Conservation (phyloP, 169 alveolate species). For the Amoebophrya sp. region DNA sequence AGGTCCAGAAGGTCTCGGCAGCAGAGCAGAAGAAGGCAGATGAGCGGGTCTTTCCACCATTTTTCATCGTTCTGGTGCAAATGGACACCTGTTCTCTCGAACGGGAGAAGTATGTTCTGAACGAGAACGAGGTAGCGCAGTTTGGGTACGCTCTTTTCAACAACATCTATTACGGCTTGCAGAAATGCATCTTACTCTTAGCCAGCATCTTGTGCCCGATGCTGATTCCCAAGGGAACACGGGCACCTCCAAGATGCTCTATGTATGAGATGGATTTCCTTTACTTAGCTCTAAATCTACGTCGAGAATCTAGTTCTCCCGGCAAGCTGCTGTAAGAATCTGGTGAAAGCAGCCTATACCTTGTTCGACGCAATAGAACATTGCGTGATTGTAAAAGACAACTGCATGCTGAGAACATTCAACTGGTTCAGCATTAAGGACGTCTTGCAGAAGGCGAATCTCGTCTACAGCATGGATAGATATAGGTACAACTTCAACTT, state of each 20-base stretch:
- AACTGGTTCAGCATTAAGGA: slow-evolving; percentile 5
- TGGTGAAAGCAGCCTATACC: slow-evolving; percentile 13
- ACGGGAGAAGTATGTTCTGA: background rate
- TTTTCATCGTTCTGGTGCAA: slow-evolving; percentile 5
- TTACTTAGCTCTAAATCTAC: too few relatives aligned
- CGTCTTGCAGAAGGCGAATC: background rate
- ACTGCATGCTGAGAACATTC: slow-evolving; percentile 14
- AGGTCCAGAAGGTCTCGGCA: background rate
- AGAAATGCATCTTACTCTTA: too few relatives aligned
- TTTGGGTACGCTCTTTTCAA: background rate
- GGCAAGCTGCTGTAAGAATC: background rate
- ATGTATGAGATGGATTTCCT: too few relatives aligned
- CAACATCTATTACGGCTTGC: too few relatives aligned
- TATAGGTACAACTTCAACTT: background rate
- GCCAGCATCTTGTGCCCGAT: too few relatives aligned
- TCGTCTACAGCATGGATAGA: background rate
- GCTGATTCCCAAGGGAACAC: too few relatives aligned
- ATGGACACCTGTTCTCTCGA: background rate
- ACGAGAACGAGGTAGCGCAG: background rate
- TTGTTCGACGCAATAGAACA: slow-evolving; percentile 1
- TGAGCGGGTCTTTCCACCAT: background rate
- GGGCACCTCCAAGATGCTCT: too few relatives aligned
- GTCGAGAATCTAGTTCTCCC: background rate
- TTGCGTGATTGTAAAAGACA: background rate
- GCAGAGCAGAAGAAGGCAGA: background rate